Evolutionary conservation across 768 basidiomycete genomes (phyloP).

Genomic region (Solioccasus polychromus): DNA sequence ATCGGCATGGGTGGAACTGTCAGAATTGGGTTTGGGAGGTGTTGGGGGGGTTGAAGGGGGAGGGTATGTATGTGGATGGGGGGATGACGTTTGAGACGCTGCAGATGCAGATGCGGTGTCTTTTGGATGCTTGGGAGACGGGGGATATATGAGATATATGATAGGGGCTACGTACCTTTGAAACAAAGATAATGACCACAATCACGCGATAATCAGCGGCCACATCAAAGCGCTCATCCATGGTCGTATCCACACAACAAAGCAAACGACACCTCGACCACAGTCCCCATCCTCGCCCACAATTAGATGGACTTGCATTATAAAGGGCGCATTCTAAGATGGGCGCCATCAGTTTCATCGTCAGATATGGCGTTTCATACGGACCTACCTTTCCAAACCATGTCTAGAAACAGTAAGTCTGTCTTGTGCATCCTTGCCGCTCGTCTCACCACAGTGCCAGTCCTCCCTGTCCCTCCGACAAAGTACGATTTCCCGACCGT

Average conservation of each 20-base stretch:
- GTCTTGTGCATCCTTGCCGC: background rate
- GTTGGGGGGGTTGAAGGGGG: conserved; percentile 11
- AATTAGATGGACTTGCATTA: background rate
- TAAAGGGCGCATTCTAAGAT: conserved; percentile 2
- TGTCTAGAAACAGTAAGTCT: conserved; percentile 4
- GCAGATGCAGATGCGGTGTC: conserved; percentile 27
- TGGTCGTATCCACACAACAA: no score
- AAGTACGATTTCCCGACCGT: background rate
- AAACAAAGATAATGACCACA: no score
- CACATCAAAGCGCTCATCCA: no score
- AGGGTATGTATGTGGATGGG: conserved; percentile 13
- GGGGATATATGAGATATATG: conserved; percentile 24
- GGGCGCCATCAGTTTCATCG: background rate
- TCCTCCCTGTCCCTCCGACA: background rate
- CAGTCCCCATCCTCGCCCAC: background rate
- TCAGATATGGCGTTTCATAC: background rate
- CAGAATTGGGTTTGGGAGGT: conserved; percentile 30
- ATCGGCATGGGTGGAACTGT: conserved; percentile 21
- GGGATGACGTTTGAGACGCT: conserved; percentile 14
- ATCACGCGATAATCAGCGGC: no score
- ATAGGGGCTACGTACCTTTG: no score
- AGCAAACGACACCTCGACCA: no score
- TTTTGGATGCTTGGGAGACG: conserved; percentile 32
- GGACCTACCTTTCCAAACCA: background rate
- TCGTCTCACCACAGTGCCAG: background rate